Conservation (phyloP, 129 eudicot genomes). For the Arctium lappa region DNA sequence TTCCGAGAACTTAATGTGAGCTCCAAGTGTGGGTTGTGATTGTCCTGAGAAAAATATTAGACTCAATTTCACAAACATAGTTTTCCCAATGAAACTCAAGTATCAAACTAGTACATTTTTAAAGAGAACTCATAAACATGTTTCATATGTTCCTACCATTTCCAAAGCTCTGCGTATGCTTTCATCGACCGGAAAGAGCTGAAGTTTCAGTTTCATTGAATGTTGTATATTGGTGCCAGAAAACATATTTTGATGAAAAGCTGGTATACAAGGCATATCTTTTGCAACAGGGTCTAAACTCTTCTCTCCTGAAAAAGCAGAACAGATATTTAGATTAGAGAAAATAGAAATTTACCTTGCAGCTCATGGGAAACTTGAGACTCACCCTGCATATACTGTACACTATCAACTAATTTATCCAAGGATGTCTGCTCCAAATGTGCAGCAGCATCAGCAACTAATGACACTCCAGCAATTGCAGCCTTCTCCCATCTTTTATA, state of each 20-base stretch:
- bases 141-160: constrained; percentile 43
- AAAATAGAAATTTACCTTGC: background rate
- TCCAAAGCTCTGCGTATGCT: constrained; percentile 74
- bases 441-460: constrained; percentile 98
- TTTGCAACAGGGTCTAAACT: constrained; percentile 33
- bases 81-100: background rate
- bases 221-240: constrained; percentile 34
- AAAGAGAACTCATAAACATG: background rate
- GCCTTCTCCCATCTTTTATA: constrained; percentile 94
- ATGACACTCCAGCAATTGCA: constrained; percentile 94
- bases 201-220: constrained; percentile 72
- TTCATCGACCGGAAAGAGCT: constrained; percentile 85
- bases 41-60: constrained; percentile 18
- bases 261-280: constrained; percentile 35
- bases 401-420: constrained; percentile 40
- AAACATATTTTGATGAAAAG: constrained; percentile 20
- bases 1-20: constrained; percentile 78
- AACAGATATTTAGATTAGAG: background rate
- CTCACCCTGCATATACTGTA: constrained; percentile 41
- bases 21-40: constrained; percentile 44
- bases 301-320: constrained; percentile 35
- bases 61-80: background rate
- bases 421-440: constrained; percentile 75
- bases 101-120: background rate
- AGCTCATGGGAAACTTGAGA: background rate